Conservation (phyloP, 164 flowering plant species). For the Kalanchoe fedtschenkoi region DNA sequence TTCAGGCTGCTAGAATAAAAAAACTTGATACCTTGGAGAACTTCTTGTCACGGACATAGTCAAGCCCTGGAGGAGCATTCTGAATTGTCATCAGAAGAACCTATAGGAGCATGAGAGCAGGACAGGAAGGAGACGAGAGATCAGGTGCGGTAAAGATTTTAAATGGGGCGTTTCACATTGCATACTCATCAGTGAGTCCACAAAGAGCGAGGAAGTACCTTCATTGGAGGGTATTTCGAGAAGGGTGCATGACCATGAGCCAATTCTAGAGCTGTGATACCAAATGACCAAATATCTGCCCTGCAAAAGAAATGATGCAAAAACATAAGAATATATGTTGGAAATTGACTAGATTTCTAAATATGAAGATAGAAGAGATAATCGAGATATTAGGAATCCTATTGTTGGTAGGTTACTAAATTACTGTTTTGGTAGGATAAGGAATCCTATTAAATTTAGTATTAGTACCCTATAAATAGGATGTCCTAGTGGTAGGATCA, state of each 20-base stretch:
- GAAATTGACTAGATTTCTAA: too few species aligned
- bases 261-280: slow-evolving; percentile 62
- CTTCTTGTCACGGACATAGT: slow-evolving; percentile 91
- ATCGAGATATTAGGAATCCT: too few species aligned
- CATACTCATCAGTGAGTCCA: neutral
- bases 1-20: slow-evolving; percentile 15
- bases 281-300: slow-evolving; percentile 74
- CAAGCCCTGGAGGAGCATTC: slow-evolving; percentile 82
- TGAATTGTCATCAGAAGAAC: slow-evolving; percentile 74
- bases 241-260: slow-evolving; percentile 80
- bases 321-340: neutral
- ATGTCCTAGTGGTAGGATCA: too few species aligned
- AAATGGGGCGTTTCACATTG: neutral
- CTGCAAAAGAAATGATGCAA: slow-evolving; percentile 18
- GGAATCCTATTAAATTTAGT: too few species aligned
- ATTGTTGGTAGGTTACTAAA: too few species aligned
- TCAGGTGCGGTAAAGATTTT: neutral
- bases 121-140: neutral
- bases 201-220: slow-evolving; percentile 24
- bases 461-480: too few species aligned
- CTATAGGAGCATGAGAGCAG: slow-evolving; percentile 15
- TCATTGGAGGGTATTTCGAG: slow-evolving; percentile 71
- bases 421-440: too few species aligned
- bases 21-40: slow-evolving; percentile 78
- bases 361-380: too few species aligned